Evolutionary conservation across 1,284 basidiomycete species (phyloP), one percentile per base, ranked within the genome.

Genomic region (Microstroma glucosiphilum): DNA sequence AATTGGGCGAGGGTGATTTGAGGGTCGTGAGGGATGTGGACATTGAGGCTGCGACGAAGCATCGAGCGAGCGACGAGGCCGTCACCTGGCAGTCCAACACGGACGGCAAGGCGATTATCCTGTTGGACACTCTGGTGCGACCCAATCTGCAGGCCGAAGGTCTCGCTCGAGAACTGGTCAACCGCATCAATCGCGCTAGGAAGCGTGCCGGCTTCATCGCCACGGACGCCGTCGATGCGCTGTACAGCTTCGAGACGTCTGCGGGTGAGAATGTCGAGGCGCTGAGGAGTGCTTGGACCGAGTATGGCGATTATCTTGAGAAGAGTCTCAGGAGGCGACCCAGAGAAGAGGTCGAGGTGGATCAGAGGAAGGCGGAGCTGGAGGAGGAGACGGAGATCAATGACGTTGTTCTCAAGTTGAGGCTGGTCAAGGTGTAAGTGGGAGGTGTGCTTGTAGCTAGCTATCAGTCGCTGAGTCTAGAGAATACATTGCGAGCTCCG

Each of bases 201-300:
- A 99, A 99, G 83, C 91, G 92, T 80, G 92, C 92, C 1, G 92
- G 92, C 1, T 83, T 98, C 69, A 91, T 92, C 80, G 88, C 92
- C 26, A 93, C 92, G 12, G 96, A 99, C 79, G 91, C 96, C 77
- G 87, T 97, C 51, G 86, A 91, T 62, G 86, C 96, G 49, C 94
- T 88, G 82, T 94, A 94, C 82, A 82, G 81, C 64, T 91, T 96
- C 78, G 88, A 89, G 73, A 83, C 85, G 15, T 88, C 86, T 57
- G 9, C 30, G 30, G 60, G 58, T n/a, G 58, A 59, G 30, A 1
- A 59, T 51, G 51, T 54, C 40, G 59, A 69, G 48, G 74, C 75
- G 42, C 80, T 97, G 65, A 81, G 87, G 26, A 81, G 82, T n/a
- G 90, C 91, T 49, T 86, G 96, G 70, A 80, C 81, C 61, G 83